These are phyloP conservation scores for Fraxinus latifolia DNA, from an alignment of 305 asterid genomes.

Conservation along the genomic window DNA sequence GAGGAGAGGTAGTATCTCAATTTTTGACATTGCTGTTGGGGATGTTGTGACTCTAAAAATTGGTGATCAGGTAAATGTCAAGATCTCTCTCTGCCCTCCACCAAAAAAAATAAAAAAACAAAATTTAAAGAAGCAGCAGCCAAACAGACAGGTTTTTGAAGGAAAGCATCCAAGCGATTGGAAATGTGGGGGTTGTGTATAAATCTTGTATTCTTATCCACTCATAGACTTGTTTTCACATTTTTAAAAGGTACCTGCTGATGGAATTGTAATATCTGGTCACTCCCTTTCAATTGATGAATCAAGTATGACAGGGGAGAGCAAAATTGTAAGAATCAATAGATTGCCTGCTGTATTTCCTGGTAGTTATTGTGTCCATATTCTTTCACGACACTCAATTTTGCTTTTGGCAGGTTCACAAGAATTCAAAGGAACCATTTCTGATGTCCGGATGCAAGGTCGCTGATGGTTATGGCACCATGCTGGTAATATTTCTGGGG, in stretches of 20 bases:
- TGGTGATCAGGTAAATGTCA: constrained; percentile 81
- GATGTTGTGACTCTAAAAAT: constrained; percentile 92
- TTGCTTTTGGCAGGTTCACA: constrained; percentile 57
- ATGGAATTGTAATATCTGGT: constrained; percentile 72
- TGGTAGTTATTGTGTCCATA: constrained; percentile 4
- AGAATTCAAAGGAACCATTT: constrained; percentile 79
- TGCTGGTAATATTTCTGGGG: constrained; percentile 61
- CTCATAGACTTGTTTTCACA: constrained; percentile 13
- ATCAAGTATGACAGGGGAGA: constrained; percentile 99
- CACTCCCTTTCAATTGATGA: constrained; percentile 90
- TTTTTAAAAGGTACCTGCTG: constrained; percentile 78
- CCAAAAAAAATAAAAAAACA: background rate
- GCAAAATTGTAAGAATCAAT: constrained; percentile 69
- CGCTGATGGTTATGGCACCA: constrained; percentile 93
- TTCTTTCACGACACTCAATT: constrained; percentile 21
- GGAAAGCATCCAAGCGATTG: background rate
- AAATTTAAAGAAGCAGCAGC: background rate
- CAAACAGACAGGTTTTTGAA: background rate
- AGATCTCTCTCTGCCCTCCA: background rate
- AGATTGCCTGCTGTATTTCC: constrained; percentile 4
- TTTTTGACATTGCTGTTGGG: constrained; percentile 88
- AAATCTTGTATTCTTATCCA: constrained; percentile 1
- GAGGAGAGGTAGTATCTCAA: constrained; percentile 68
- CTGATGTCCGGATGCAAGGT: constrained; percentile 97
- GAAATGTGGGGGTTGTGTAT: constrained; percentile 1